Conservation (phyloP, 371 early-diverging fungal genomes). For the Sporodiniella umbellata region DNA sequence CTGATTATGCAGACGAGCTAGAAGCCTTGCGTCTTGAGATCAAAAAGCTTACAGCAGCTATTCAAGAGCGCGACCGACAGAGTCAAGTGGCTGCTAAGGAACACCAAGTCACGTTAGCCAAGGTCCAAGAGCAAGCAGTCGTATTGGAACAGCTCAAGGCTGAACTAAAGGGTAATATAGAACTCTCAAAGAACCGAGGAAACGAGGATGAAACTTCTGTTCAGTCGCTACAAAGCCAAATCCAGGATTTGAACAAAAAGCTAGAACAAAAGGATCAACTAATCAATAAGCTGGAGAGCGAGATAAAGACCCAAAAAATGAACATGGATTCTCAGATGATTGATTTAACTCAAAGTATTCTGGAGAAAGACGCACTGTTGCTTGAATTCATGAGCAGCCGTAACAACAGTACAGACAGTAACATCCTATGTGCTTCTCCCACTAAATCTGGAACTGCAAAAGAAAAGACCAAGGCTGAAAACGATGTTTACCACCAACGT, state of each 20-base stretch:
- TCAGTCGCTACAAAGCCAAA: not conserved
- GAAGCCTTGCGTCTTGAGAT: not conserved
- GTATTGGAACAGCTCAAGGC: not conserved
- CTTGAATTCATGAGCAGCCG: conserved; percentile 16
- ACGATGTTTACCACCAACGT: conserved; percentile 8
- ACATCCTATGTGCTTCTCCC: conserved; percentile 1
- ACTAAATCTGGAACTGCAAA: not conserved
- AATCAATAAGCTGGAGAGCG: conserved; percentile 2
- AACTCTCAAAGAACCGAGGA: not conserved
- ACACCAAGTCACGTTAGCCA: not conserved
- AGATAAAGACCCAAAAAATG: conserved; percentile 14
- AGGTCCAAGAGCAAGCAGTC: not conserved
- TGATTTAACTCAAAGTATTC: conserved; percentile 16
- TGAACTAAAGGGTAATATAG: not conserved
- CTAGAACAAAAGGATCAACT: conserved; percentile 6
- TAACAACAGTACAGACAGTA: conserved; percentile 12
- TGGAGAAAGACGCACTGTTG: conserved; percentile 20
- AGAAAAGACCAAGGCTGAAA: not conserved
- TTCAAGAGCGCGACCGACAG: not conserved
- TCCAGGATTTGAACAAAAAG: not conserved
- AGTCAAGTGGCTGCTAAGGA: not conserved
- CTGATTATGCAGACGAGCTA: too few relatives aligned
- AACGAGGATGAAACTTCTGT: not conserved
- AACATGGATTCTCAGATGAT: conserved; percentile 20
- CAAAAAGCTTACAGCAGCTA: not conserved